These are phyloP conservation scores for Glonium stellatum DNA, from an alignment of 495 filamentous ascomycete genomes.

Conservation along the genomic window DNA sequence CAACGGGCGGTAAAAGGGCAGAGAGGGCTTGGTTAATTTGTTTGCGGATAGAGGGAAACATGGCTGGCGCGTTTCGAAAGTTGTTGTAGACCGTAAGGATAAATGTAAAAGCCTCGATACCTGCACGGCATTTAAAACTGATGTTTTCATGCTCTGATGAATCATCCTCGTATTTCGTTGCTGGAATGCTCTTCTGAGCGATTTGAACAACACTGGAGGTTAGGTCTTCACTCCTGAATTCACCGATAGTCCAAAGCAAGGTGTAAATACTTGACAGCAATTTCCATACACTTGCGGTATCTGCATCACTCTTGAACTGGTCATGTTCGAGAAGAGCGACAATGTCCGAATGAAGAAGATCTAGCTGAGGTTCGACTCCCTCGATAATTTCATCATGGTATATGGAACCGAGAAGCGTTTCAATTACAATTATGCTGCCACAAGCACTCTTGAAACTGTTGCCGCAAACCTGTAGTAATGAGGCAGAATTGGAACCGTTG, in stretches of 20 bases:
- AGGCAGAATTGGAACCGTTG: neutral
- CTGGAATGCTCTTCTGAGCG: neutral
- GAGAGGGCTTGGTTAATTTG: slow-evolving; percentile 6
- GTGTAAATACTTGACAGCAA: slow-evolving; percentile 7
- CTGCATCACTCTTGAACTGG: neutral
- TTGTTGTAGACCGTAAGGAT: slow-evolving; percentile 9
- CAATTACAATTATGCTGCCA: slow-evolving; percentile 12
- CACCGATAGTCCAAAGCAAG: slow-evolving; percentile 15
- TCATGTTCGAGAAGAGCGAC: slow-evolving; percentile 1
- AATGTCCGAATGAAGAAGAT: neutral
- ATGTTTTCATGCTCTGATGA: slow-evolving; percentile 7
- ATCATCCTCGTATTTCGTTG: neutral
- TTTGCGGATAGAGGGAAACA: neutral
- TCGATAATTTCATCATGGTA: slow-evolving; percentile 10
- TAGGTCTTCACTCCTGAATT: neutral
- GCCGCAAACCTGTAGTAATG: neutral
- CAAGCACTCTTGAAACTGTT: neutral
- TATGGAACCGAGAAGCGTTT: slow-evolving; percentile 8
- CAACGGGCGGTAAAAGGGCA: neutral
- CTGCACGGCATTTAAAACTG: slow-evolving; percentile 2
- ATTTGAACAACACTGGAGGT: neutral
- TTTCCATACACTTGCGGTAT: slow-evolving; percentile 9
- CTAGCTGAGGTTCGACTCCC: slow-evolving; percentile 2
- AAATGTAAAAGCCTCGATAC: slow-evolving; percentile 10
- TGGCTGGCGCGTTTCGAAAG: slow-evolving; percentile 5